Percentiles rank a stretch among this genome's conserved stretches.
phyloP scores from a whole-genome alignment of 2,329 filamentous ascomycete genomes.

The Colletotrichum caudatum region DNA sequence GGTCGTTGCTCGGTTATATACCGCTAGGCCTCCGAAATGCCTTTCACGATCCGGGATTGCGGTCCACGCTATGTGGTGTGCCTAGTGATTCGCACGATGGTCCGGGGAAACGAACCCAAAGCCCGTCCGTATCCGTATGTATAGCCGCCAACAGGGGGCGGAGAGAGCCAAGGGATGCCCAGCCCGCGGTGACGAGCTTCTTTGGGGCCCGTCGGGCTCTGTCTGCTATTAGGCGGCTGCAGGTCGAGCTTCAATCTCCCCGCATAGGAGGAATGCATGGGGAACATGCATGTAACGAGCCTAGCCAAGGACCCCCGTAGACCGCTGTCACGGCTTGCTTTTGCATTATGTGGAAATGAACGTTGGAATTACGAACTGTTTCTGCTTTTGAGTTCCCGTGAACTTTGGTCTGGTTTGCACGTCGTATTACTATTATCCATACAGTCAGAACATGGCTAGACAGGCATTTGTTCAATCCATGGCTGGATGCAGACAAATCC shows the following conservation, averaged over 20 bases:
- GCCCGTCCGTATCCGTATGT: neutral
- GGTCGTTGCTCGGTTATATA: slow-evolving; percentile 22
- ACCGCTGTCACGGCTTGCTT: neutral
- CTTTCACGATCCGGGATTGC: slow-evolving; percentile 28
- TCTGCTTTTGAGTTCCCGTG: neutral
- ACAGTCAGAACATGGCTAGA: too few relatives aligned
- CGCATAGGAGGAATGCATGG: slow-evolving; percentile 22
- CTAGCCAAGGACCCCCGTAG: neutral
- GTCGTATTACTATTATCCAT: too few relatives aligned
- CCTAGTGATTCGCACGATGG: slow-evolving; percentile 20
- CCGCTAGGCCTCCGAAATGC: slow-evolving; percentile 20
- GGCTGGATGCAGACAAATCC: neutral
- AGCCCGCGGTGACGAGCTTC: slow-evolving; percentile 1
- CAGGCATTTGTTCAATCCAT: neutral
- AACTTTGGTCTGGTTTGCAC: too few relatives aligned
- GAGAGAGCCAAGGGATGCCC: neutral
- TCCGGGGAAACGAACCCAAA: neutral
- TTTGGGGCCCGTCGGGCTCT: slow-evolving; percentile 23
- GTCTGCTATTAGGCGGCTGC: too few relatives aligned
- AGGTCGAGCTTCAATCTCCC: slow-evolving; percentile 30
- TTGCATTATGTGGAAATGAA: slow-evolving; percentile 8
- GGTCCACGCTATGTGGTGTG: slow-evolving; percentile 9
- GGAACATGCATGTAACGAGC: slow-evolving; percentile 14
- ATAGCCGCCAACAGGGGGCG: neutral
- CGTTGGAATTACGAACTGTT: neutral